Percentiles rank a stretch among this genome's conserved stretches.
phyloP scores from a whole-genome alignment of 1,284 basidiomycete genomes.

The Sutorius eximius region DNA sequence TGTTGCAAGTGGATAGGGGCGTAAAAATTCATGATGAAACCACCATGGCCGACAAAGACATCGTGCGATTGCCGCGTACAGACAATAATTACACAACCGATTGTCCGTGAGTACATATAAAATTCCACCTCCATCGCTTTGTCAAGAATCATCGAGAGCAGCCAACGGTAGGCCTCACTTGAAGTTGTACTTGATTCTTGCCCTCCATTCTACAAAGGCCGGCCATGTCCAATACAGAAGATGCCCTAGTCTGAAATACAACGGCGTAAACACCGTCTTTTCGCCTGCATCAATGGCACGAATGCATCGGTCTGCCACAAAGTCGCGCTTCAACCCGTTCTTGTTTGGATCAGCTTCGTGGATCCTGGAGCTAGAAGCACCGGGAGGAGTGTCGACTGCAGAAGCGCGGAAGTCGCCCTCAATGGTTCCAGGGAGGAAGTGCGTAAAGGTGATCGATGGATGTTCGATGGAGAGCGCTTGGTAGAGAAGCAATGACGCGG shows the following conservation, averaged over 20 bases:
- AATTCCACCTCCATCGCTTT: neutral
- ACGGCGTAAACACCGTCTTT: constrained; percentile 58
- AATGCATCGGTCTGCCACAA: constrained; percentile 57
- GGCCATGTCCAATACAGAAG: constrained; percentile 67
- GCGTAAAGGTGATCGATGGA: constrained; percentile 58
- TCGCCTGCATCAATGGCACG: constrained; percentile 56
- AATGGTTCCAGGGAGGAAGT: constrained; percentile 60
- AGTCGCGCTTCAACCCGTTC: constrained; percentile 54
- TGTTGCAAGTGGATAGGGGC: too few relatives aligned
- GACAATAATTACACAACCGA: neutral
- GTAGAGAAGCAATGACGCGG: constrained; percentile 77
- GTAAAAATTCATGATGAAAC: too few relatives aligned
- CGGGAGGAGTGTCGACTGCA: constrained; percentile 62
- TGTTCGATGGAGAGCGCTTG: constrained; percentile 80
- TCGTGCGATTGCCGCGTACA: neutral
- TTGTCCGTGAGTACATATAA: neutral
- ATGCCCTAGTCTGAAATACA: constrained; percentile 43
- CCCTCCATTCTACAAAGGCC: constrained; percentile 51
- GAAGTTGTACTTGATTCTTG: constrained; percentile 63
- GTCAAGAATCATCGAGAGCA: neutral
- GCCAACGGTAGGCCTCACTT: constrained; percentile 10
- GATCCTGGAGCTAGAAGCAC: constrained; percentile 23
- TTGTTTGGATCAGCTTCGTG: constrained; percentile 56
- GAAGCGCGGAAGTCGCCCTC: constrained; percentile 80
- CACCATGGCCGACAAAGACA: too few relatives aligned